Percentiles rank a stretch among this genome's conserved stretches.
These are phyloP conservation scores for Pouteria campechiana DNA, from an alignment of 179 eudicot genomes.

Conservation along the genomic window DNA sequence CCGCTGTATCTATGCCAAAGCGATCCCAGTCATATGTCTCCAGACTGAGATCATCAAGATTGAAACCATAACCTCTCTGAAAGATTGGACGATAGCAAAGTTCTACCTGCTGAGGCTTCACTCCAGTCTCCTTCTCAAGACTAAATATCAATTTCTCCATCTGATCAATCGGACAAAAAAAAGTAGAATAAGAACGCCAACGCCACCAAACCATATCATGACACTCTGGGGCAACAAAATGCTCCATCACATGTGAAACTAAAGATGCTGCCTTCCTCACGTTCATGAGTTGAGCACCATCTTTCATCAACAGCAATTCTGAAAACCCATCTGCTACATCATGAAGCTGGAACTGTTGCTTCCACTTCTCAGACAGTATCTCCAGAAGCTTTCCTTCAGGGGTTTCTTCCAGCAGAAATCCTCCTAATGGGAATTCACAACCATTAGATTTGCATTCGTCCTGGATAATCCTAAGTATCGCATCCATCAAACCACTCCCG, in stretches of 20 bases:
- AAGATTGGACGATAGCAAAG: slow-evolving; percentile 91
- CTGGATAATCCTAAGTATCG: slow-evolving; percentile 28
- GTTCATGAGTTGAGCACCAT: slow-evolving; percentile 35
- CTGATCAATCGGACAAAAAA: slow-evolving; percentile 83
- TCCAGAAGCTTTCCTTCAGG: slow-evolving; percentile 69
- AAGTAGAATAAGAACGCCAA: slow-evolving; percentile 54
- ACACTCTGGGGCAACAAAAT: slow-evolving; percentile 65
- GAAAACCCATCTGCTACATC: slow-evolving; percentile 62
- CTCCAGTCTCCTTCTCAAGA: slow-evolving; percentile 48
- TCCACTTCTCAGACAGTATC: slow-evolving; percentile 54
- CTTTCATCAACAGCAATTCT: slow-evolving; percentile 71
- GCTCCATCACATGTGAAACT: slow-evolving; percentile 67
- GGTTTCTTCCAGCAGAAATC: slow-evolving; percentile 54
- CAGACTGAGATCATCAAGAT: slow-evolving; percentile 75
- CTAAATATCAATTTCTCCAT: slow-evolving; percentile 64
- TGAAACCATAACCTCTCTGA: slow-evolving; percentile 85
- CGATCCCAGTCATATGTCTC: slow-evolving; percentile 59
- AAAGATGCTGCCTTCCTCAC: slow-evolving; percentile 78
- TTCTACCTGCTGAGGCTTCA: slow-evolving; percentile 77
- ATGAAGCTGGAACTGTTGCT: slow-evolving; percentile 26
- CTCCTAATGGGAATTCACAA: slow-evolving; percentile 30
- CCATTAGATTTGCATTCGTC: slow-evolving; percentile 10
- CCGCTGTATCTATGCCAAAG: slow-evolving; percentile 69
- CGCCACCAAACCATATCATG: slow-evolving; percentile 84
- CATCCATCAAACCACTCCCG: slow-evolving; percentile 54